A percentile compares a stretch with the other conserved stretches of the same genome.
These are phyloP conservation scores for Eimeria acervulina DNA, from an alignment of 169 alveolate species.

Conservation along the genomic window DNA sequence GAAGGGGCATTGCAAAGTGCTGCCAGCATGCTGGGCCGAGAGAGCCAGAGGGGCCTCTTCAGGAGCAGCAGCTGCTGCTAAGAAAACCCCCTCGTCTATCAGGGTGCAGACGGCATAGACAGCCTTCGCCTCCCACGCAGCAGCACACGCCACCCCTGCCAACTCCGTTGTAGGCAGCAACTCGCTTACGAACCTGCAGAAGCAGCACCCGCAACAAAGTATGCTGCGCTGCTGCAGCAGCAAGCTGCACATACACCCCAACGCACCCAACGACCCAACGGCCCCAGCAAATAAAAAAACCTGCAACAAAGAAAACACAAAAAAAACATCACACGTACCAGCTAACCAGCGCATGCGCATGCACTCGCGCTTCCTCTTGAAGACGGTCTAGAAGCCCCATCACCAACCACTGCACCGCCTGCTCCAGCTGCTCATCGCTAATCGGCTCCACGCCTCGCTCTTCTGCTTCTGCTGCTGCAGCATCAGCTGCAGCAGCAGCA, in stretches of 20 bases:
- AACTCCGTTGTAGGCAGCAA: slow-evolving; percentile 14
- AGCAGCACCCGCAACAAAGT: background rate
- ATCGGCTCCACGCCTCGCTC: slow-evolving; percentile 29
- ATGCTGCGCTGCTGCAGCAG: background rate
- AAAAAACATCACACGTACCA: background rate
- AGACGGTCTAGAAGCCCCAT: slow-evolving; percentile 52
- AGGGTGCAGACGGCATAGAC: slow-evolving; percentile 46
- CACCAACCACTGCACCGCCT: slow-evolving; percentile 67
- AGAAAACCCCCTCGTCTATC: slow-evolving; percentile 54
- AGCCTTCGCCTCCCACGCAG: slow-evolving; percentile 70
- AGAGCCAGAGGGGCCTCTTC: background rate
- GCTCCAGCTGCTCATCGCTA: slow-evolving; percentile 71
- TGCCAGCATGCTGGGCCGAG: background rate
- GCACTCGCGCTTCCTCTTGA: slow-evolving; percentile 32
- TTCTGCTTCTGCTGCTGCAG: slow-evolving; percentile 26
- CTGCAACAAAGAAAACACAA: background rate
- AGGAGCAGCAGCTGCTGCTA: slow-evolving; percentile 53
- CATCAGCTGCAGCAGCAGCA: background rate
- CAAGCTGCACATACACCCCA: background rate
- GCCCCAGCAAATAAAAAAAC: background rate
- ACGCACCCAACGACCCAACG: background rate
- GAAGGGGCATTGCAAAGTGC: slow-evolving; percentile 18
- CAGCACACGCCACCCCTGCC: slow-evolving; percentile 8
- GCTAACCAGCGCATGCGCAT: slow-evolving; percentile 40
- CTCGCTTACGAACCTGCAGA: slow-evolving; percentile 47